Evolutionary conservation across 805 yeast genomes (phyloP), one percentile per base, ranked within the genome.

Genomic region (Candida stauntonica): DNA sequence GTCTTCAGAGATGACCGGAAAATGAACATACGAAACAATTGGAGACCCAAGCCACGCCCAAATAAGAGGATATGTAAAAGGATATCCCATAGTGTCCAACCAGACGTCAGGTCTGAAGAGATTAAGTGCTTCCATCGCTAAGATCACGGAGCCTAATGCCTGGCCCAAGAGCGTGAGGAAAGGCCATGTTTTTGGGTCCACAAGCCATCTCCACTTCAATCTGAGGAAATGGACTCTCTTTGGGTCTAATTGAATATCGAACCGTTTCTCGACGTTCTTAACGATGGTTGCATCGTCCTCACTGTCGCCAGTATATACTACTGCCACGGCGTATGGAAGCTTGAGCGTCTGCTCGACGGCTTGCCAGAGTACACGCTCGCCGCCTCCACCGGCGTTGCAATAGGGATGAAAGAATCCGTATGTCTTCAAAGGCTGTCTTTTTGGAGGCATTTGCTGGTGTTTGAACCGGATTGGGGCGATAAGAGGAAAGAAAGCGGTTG

Each of bases 361-460:
- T 39, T 86, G 88, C 99, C 99, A 93, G 29, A 93, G 66, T 1
- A 93, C 99, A 40, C 91, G 76, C 58, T 93, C 99, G 17, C 99
- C 99, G 21, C 99, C 99, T 15, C 99, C 99, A 32, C 95, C 96
- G 28, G 96, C 94, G 57, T 85, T 86, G 47, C 96, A 88, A 52
- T 81, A 85, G 0, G 99, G 99, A 62, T 93, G 99, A 66, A 93
- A 88, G 54, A 84, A 89, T 5, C 98, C 99, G 57, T 68, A 81
- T 9, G 86, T 60, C 27, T 42, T 45, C 33, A 26, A 7, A 18
- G 7, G n/a, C 26, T 24, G 18, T 14, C 34, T 19, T 35, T 12
- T 31, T 28, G 29, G 23, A 17, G 9, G 37, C 33, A 29, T 30
- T 34, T n/a, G 15, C 12, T 4, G 20, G 17, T 17, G 13, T 12